phyloP scores from a whole-genome alignment of 129 eudicot genomes.

The Chrysanthemum makinoi region DNA sequence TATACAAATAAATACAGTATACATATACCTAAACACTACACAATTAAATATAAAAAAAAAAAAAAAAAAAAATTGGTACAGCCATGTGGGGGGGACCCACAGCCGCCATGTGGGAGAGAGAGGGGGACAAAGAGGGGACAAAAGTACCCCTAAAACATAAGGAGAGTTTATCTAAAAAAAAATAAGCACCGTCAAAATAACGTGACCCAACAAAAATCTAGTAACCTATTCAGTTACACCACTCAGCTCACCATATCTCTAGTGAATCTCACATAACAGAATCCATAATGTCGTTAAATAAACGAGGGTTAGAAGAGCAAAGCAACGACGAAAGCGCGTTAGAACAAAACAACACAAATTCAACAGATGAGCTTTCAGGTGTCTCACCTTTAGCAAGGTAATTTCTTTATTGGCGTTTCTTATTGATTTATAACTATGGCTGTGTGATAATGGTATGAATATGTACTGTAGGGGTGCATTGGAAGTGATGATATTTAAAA shows the following conservation, averaged over 20 bases:
- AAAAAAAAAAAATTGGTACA: too few species aligned
- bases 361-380: not conserved
- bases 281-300: not conserved
- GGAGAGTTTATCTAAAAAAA: too few species aligned
- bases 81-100: too few species aligned
- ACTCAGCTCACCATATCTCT: not conserved
- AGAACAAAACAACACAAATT: not conserved
- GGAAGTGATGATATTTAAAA: conserved; percentile 11
- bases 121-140: too few species aligned
- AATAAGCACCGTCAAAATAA: too few species aligned
- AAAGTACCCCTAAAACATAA: too few species aligned
- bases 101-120: too few species aligned
- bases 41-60: too few species aligned
- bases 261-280: not conserved
- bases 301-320: not conserved
- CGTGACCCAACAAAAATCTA: not conserved
- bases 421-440: not conserved
- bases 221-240: not conserved
- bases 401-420: not conserved
- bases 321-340: not conserved
- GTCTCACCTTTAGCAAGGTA: not conserved
- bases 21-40: too few species aligned
- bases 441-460: not conserved
- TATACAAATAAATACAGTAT: too few species aligned
- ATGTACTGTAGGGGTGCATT: conserved; percentile 4